Conservation (phyloP, 2,329 filamentous ascomycete genomes). For the Phoma sp. region DNA sequence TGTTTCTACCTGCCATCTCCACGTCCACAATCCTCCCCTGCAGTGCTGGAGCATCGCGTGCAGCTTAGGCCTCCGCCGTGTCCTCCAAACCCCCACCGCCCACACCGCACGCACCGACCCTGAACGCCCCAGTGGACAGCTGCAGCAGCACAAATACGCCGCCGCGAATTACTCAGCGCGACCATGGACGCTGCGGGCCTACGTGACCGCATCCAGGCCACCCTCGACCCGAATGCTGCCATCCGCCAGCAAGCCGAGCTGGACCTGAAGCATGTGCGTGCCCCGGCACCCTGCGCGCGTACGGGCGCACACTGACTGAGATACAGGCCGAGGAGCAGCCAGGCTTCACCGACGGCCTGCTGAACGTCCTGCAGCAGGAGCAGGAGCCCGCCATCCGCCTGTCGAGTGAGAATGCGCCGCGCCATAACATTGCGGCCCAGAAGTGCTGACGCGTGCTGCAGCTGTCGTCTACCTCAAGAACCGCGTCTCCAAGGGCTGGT, state of each 20-base stretch:
- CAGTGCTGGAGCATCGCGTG: slow-evolving; percentile 25
- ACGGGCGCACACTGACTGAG: slow-evolving; percentile 32
- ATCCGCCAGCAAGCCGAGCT: slow-evolving; percentile 78
- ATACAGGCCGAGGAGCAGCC: slow-evolving; percentile 84
- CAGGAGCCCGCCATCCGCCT: slow-evolving; percentile 84
- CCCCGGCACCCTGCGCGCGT: slow-evolving; percentile 20
- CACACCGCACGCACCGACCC: slow-evolving; percentile 31
- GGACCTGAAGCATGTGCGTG: slow-evolving; percentile 79
- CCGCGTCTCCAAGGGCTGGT: slow-evolving; percentile 92
- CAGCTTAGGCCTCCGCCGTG: slow-evolving; percentile 21
- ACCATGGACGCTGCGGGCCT: slow-evolving; percentile 78
- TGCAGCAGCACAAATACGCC: slow-evolving; percentile 18
- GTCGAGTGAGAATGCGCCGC: slow-evolving; percentile 80
- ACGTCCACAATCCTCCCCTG: slow-evolving; percentile 16
- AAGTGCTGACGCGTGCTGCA: slow-evolving; percentile 53
- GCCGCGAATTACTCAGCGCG: slow-evolving; percentile 22
- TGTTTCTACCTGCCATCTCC: slow-evolving; percentile 17
- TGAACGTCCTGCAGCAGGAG: slow-evolving; percentile 90
- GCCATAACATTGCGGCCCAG: no score
- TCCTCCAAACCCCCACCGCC: slow-evolving; percentile 24
- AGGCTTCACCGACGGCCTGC: slow-evolving; percentile 87
- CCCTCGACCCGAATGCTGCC: slow-evolving; percentile 76
- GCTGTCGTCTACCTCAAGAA: slow-evolving; percentile 99
- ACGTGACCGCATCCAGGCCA: slow-evolving; percentile 78
- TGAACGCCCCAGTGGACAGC: slow-evolving; percentile 12